A percentile compares a stretch with the other conserved stretches of the same genome.
Evolutionary conservation across 2,329 filamentous ascomycete genomes (phyloP).

Genomic region (Botryotinia calthae): DNA sequence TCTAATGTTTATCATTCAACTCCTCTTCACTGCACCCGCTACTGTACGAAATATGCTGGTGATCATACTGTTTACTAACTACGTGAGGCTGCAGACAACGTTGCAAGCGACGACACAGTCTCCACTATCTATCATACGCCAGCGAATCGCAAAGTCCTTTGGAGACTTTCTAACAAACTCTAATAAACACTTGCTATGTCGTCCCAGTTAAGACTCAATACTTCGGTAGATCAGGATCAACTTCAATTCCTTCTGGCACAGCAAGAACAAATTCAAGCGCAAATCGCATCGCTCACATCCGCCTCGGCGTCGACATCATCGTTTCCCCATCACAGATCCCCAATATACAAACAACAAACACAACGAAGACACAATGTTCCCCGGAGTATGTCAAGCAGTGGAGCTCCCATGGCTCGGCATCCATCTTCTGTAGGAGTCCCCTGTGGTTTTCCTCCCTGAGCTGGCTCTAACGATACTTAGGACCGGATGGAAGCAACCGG

Average conservation of each 20-base stretch:
- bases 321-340: slow-evolving; percentile 30
- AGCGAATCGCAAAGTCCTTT: slow-evolving; percentile 1
- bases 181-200: slow-evolving; percentile 29
- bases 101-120: slow-evolving; percentile 20
- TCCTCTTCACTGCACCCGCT: slow-evolving; percentile 1
- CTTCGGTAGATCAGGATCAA: slow-evolving; percentile 26
- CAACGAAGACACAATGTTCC: slow-evolving; percentile 33
- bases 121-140: slow-evolving; percentile 22
- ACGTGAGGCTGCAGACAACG: slow-evolving; percentile 31
- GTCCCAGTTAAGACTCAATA: slow-evolving; percentile 27
- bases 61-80: slow-evolving; percentile 17
- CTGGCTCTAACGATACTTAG: slow-evolving; percentile 33
- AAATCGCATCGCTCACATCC: slow-evolving; percentile 28
- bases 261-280: slow-evolving; percentile 34
- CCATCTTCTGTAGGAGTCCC: slow-evolving; percentile 33
- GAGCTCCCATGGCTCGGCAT: slow-evolving; percentile 33
- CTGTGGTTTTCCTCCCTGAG: slow-evolving; percentile 23
- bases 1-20: not conserved
- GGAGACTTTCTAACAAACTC: slow-evolving; percentile 20
- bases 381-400: slow-evolving; percentile 36
- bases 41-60: slow-evolving; percentile 14
- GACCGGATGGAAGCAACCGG: slow-evolving; percentile 31
- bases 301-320: slow-evolving; percentile 21
- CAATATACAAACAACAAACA: slow-evolving; percentile 33
- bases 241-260: slow-evolving; percentile 31